A percentile compares a stretch with the other conserved stretches of the same genome.
Conservation (phyloP, 2,329 filamentous ascomycete genomes). For the Sporothrix curviconia region DNA sequence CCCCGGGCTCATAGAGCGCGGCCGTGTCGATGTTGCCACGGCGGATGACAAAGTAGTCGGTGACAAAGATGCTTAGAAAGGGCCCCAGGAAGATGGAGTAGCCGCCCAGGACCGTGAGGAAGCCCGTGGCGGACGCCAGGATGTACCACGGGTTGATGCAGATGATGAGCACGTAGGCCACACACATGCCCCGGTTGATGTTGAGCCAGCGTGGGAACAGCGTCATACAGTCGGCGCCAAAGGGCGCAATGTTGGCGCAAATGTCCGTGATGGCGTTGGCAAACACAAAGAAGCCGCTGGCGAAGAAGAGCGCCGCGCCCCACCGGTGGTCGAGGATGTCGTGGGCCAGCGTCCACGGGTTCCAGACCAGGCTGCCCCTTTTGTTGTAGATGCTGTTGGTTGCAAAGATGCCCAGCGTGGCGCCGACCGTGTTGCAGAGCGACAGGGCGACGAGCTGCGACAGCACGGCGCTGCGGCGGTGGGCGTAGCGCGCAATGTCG, state of each 20-base stretch:
- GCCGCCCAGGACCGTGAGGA: slow-evolving; percentile 19
- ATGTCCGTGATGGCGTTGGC: slow-evolving; percentile 21
- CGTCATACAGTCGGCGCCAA: slow-evolving; percentile 32
- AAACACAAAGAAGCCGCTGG: slow-evolving; percentile 19
- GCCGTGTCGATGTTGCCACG: slow-evolving; percentile 13
- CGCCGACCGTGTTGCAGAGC: slow-evolving; percentile 34
- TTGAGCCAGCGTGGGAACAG: slow-evolving; percentile 31
- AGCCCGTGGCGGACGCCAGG: slow-evolving; percentile 19
- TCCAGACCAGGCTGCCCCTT: slow-evolving; percentile 30
- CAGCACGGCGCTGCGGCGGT: slow-evolving; percentile 33
- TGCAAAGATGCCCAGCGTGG: slow-evolving; percentile 37
- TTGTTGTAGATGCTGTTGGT: slow-evolving; percentile 37
- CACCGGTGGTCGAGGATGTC: slow-evolving; percentile 22
- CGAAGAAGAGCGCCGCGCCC: slow-evolving; percentile 20
- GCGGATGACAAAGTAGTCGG: slow-evolving; percentile 17
- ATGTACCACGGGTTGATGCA: slow-evolving; percentile 24
- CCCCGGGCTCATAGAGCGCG: slow-evolving; percentile 13
- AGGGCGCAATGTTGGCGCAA: slow-evolving; percentile 32
- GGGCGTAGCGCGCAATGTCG: slow-evolving; percentile 37
- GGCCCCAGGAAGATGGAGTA: slow-evolving; percentile 18
- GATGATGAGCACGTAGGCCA: slow-evolving; percentile 45
- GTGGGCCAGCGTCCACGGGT: slow-evolving; percentile 21
- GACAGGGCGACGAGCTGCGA: slow-evolving; percentile 36
- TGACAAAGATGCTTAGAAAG: slow-evolving; percentile 16
- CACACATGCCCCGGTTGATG: slow-evolving; percentile 42